Base-by-base conservation (phyloP, 768 basidiomycete species). In the Dacryopinax spathularia region DNA sequence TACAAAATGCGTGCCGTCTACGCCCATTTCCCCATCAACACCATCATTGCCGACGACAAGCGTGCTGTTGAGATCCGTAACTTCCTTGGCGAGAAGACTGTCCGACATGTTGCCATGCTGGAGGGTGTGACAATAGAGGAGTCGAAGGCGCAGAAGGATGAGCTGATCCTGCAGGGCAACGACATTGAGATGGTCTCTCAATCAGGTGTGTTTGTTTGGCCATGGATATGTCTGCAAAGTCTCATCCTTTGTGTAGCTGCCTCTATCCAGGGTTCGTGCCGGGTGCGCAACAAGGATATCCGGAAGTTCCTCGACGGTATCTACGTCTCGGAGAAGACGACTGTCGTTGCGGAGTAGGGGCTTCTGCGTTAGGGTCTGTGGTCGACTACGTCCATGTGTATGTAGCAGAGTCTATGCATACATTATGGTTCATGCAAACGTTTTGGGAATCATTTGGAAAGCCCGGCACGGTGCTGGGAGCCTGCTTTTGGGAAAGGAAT, bases 1-100 rank as follows among this genome's bases (percentile, higher is more conserved):
- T 99, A 99, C 84, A 99, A 98, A 87, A 97, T 99, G 95, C 91
- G 94, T 70, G 83, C 92, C 29, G 96, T 99, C 61, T 99, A 98
- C 73, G 96, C 96, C 70, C 96, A 99, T 81, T 99, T 99, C 82
- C 96, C 96, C 66, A 96, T 99, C 82, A 99, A 99, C 81, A 87
- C 88, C 74, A 95, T 96, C 75, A 90, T 95, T 71, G 86, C 89
- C 74, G 84, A 89, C 7, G 75, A 75, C 65, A 91, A 89, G 62
- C 74, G 72, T 36, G 75, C 83, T 59, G 76, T 94, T 56, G 93
- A 95, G 75, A 95, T 96, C 75, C 88, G 93, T 67, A 95, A 94
- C 78, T 94, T 95, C 79, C 79, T 94, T 73, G 91, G 92, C 67
- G 91, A 92, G 79, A 93, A 93, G 91, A 88, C 86, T 72, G 89